Conservation (phyloP, 192 early-diverging fungal genomes). For the Entomortierella beljakovae region DNA sequence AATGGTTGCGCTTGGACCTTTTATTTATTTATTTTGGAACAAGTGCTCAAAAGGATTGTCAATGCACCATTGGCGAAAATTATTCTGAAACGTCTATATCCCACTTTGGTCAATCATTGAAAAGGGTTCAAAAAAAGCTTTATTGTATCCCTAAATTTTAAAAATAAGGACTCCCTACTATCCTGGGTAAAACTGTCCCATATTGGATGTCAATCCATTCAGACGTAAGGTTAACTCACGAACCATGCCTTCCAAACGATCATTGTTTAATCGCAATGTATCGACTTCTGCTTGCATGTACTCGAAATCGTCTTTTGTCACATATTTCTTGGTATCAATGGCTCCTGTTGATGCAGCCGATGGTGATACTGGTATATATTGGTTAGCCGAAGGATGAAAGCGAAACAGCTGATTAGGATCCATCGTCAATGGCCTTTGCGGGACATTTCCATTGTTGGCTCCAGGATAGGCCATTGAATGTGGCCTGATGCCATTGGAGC, state of each 20-base stretch:
- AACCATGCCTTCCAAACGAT: constrained; percentile 41
- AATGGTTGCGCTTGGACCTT: too few relatives aligned
- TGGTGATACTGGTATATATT: constrained; percentile 51
- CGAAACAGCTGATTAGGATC: constrained; percentile 47
- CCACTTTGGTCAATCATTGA: too few relatives aligned
- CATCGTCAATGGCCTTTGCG: constrained; percentile 38
- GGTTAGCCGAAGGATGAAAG: constrained; percentile 36
- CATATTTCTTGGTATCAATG: constrained; percentile 42
- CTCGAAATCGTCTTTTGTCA: constrained; percentile 45
- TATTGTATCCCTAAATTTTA: too few relatives aligned
- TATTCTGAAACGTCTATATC: too few relatives aligned
- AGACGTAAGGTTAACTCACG: constrained; percentile 36
- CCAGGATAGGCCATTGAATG: constrained; percentile 39
- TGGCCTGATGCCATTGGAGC: constrained; percentile 13
- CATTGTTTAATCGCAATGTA: constrained; percentile 44
- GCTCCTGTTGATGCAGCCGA: constrained; percentile 14
- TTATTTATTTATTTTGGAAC: too few relatives aligned
- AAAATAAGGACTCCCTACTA: neutral
- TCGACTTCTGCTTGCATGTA: constrained; percentile 54
- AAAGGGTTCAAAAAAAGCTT: too few relatives aligned
- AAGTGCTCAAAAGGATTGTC: too few relatives aligned
- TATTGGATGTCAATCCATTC: constrained; percentile 26
- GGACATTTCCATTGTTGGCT: constrained; percentile 24
- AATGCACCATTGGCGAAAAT: too few relatives aligned
- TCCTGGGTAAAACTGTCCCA: constrained; percentile 33